These are phyloP conservation scores for Phytopythium sindhum DNA, from an alignment of 352 stramenopile species.

Conservation along the genomic window DNA sequence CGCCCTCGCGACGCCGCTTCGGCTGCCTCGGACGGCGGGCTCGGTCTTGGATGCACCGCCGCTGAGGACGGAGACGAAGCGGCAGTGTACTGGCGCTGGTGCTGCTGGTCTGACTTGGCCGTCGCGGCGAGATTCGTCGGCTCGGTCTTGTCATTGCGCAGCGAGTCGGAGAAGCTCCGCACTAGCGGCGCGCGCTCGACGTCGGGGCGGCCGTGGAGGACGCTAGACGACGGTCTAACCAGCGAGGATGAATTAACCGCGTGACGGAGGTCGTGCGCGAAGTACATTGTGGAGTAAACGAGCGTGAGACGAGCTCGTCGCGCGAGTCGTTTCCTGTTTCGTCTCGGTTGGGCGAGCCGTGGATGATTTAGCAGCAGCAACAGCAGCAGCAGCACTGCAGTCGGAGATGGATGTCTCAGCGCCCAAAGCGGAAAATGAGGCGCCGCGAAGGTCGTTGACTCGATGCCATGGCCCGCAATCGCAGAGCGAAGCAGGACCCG, in stretches of 20 bases:
- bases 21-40: not conserved
- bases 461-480: not conserved
- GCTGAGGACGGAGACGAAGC: not conserved
- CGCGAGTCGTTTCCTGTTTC: not conserved
- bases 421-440: not conserved
- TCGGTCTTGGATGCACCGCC: not conserved
- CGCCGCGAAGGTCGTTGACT: not conserved
- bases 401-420: conserved; percentile 6
- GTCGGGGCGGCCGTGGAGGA: not conserved
- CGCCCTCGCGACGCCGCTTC: not conserved
- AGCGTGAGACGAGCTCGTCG: not conserved
- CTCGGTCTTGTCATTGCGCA: not conserved
- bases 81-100: not conserved
- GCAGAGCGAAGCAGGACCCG: no score
- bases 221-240: not conserved
- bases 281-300: not conserved
- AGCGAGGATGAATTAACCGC: not conserved
- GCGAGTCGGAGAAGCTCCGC: not conserved
- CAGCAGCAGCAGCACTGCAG: not conserved
- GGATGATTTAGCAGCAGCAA: not conserved
- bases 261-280: not conserved
- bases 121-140: not conserved
- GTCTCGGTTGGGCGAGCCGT: not conserved
- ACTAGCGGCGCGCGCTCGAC: not conserved
- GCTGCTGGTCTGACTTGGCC: not conserved